These are phyloP conservation scores for Botrytis deweyae DNA, from an alignment of 2,329 filamentous ascomycete species.

Conservation along the genomic window DNA sequence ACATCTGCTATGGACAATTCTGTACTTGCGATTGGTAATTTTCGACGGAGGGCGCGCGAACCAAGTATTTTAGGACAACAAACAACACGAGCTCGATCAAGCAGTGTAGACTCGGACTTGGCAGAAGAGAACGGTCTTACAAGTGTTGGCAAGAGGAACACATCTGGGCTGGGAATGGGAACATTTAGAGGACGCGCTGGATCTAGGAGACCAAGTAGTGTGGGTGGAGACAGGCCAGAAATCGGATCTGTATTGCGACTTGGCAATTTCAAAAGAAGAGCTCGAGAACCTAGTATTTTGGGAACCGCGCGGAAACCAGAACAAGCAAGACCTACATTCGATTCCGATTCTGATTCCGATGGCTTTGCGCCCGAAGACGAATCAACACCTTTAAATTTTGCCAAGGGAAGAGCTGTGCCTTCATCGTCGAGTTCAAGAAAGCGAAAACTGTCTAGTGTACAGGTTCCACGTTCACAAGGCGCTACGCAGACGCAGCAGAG, in stretches of 20 bases:
- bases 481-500: constrained; percentile 29
- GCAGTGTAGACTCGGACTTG: constrained; percentile 38
- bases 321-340: constrained; percentile 43
- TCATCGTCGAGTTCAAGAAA: constrained; percentile 48
- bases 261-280: constrained; percentile 56
- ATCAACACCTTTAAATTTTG: constrained; percentile 62
- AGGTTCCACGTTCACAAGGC: constrained; percentile 31
- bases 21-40: constrained; percentile 50
- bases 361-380: constrained; percentile 64
- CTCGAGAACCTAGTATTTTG: constrained; percentile 61
- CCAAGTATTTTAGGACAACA: constrained; percentile 35
- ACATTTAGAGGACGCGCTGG: constrained; percentile 35
- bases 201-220: constrained; percentile 32
- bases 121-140: constrained; percentile 34
- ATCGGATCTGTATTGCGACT: constrained; percentile 49
- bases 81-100: constrained; percentile 33
- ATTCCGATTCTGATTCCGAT: constrained; percentile 46
- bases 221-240: constrained; percentile 33
- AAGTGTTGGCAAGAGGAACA: constrained; percentile 34
- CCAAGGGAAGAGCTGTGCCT: constrained; percentile 37
- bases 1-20: constrained; percentile 39
- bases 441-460: constrained; percentile 47
- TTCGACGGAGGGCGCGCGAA: constrained; percentile 58
- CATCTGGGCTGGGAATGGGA: constrained; percentile 34
- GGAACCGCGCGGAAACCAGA: constrained; percentile 42